Evolutionary conservation across 106 monocot genomes (phyloP), one percentile per base, ranked within the genome.

Genomic region (Triglochin maritima): DNA sequence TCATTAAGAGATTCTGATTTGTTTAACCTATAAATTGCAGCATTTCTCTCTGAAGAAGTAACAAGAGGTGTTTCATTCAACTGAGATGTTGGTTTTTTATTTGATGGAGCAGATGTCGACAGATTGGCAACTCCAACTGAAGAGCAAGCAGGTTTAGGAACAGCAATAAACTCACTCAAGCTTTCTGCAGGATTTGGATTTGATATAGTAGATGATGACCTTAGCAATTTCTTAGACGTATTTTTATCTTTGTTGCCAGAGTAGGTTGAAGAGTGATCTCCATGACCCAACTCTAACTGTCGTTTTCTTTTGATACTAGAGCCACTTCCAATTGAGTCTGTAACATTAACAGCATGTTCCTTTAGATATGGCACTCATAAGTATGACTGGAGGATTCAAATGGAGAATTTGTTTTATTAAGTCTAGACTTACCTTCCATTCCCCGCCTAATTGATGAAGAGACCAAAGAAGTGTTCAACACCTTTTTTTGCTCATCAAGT

Each of bases 211-310:
- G 75, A 76, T 11, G 79, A 51, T 43, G 71, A 77, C 42, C 14
- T 46, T 49, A 66, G 47, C 50, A 68, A 12, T 59, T 76, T 79
- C 10, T 56, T 56, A 69, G 49, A 47, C 56, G 50, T 47, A 49
- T 46, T 70, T 68, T 73, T 80, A 62, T 48, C 66, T 48, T 79
- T 63, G 12, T 50, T 12, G 9, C 60, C 57, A 71, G 72, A 79
- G 56, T 45, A 76, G 50, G 75, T 71, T 60, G 49, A 46, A 61
- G 65, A 62, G 57, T 47, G 48, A 68, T 76, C 51, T 44, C 72
- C 71, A 58, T 47, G 29, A 29, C 29, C 29, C 29, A 29, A 29
- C 29, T 29, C 29, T 29, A 63, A 63, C 7, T 63, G 12, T 15
- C 15, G 16, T 42, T 50, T 47, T 13, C 17, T 15, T 9, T 50